Base-by-base conservation (phyloP, 352 stramenopile species). In the Thalassiosira oceanica region DNA sequence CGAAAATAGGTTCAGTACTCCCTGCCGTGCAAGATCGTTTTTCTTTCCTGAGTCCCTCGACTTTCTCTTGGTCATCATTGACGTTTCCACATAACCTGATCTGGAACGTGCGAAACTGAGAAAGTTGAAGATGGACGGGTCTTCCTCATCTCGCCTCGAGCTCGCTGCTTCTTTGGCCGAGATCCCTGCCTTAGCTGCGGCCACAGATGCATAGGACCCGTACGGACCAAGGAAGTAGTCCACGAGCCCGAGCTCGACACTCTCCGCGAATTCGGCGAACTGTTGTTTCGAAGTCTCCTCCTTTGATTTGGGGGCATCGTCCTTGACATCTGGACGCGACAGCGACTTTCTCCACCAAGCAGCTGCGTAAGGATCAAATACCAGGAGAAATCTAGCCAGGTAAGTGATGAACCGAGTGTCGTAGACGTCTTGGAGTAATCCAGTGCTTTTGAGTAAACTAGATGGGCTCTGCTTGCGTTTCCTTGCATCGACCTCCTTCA, bases 201-300 rank as follows among this genome's bases (percentile, higher is more conserved):
- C 54, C 7, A 89, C 46, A 6, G 69, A 85, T 26, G 77, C 74
- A 71, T 91, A 91, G 35, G 58, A 80, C 16, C 84, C 84, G 61
- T 89, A 91, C 2, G 84, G 84, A 31, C 84, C 84, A 2, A 82
- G 37, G 70, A 91, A 91, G 44, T 91, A 91, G 61, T 91, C 75
- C 11, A 76, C 76, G 28, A 91, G 49, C 43, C 84, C 84, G 41
- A 91, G 51, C 58, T 91, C 84, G 7, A 91, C 84, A 62, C 64
- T 83, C 68, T 89, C 80, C 4, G 84, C 81, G 77, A 91, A 91
- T 66, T 88, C 74, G 15, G 80, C 78, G 79, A 91, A 91, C 60
- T 44, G 61, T 41, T 70, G 41, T 36, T 48, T 56, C n/a, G 53
- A 18, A 48, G 57, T 43, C 49, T 61, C 45, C 29, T 50, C 39